A percentile compares a stretch with the other conserved stretches of the same genome.
Evolutionary conservation across 345 rosid species (phyloP).

Genomic region (Nephelium lappaceum): DNA sequence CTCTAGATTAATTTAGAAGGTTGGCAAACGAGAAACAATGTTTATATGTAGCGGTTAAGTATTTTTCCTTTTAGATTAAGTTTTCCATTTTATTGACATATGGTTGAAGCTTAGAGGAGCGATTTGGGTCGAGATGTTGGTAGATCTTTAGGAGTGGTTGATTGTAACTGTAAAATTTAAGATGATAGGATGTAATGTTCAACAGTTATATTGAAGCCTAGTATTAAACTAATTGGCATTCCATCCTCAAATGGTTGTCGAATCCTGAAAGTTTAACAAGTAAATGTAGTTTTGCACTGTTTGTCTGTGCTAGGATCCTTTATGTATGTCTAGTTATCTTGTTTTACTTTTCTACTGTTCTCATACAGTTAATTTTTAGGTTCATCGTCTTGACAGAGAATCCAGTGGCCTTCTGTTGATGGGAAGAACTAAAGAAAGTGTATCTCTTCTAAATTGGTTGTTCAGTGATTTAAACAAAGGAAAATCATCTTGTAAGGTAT

Average conservation of each 20-base stretch:
- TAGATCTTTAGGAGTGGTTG: neutral
- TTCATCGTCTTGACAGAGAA: slow-evolving; percentile 92
- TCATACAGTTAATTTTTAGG: slow-evolving; percentile 44
- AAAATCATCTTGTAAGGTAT: slow-evolving; percentile 64
- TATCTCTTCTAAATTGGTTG: slow-evolving; percentile 62
- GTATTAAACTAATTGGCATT: neutral
- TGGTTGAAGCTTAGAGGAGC: neutral
- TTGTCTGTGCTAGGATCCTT: neutral
- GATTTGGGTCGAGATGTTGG: neutral
- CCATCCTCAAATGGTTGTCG: neutral
- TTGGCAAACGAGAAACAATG: neutral
- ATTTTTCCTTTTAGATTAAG: neutral
- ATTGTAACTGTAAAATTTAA: neutral
- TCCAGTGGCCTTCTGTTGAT: slow-evolving; percentile 82
- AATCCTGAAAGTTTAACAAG: neutral
- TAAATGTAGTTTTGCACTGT: neutral
- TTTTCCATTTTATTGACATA: neutral
- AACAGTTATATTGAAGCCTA: neutral
- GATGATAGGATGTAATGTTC: neutral
- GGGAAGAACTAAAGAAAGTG: slow-evolving; percentile 84
- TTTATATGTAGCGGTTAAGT: neutral
- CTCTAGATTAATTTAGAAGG: neutral
- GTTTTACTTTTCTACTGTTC: slow-evolving; percentile 10
- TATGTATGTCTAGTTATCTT: neutral
- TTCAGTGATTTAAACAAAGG: slow-evolving; percentile 60